Evolutionary conservation across 768 basidiomycete species (phyloP).

Genomic region (Hygrophorus russula): DNA sequence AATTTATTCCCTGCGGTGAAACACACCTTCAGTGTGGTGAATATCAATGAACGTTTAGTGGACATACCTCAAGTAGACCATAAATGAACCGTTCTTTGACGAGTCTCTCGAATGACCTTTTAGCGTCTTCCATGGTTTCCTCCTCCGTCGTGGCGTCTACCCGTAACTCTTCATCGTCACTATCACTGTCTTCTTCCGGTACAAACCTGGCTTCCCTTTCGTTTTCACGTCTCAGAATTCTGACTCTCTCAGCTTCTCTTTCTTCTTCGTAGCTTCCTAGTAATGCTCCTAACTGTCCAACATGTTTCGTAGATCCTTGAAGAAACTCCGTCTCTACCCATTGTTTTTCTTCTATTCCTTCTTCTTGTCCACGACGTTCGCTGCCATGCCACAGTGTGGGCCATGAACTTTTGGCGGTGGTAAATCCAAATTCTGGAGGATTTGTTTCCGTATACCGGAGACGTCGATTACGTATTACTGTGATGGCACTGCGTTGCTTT

Average conservation of each 20-base stretch:
- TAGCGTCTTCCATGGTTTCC: constrained; percentile 40
- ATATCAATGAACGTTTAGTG: neutral
- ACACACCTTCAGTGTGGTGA: constrained; percentile 1
- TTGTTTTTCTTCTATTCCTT: constrained; percentile 51
- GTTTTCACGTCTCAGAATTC: constrained; percentile 31
- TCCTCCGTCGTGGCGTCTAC: constrained; percentile 15
- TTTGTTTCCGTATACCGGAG: constrained; percentile 45
- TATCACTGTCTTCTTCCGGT: constrained; percentile 58
- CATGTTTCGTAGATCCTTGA: constrained; percentile 39
- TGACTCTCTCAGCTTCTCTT: constrained; percentile 53
- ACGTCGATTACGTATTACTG: constrained; percentile 62
- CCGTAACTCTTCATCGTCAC: constrained; percentile 20
- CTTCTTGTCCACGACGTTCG: constrained; percentile 33
- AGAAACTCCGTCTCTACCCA: constrained; percentile 63
- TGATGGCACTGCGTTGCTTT: constrained; percentile 52
- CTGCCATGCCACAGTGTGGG: constrained; percentile 56
- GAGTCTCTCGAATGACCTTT: constrained; percentile 41
- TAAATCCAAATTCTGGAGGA: constrained; percentile 46
- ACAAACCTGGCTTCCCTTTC: constrained; percentile 34
- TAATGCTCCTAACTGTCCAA: constrained; percentile 59
- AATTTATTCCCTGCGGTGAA: constrained; percentile 45
- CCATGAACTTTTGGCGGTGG: constrained; percentile 46
- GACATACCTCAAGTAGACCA: constrained; percentile 58
- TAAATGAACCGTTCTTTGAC: constrained; percentile 68
- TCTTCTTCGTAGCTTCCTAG: constrained; percentile 72